A percentile compares a stretch with the other conserved stretches of the same genome.
Conservation (phyloP, 2,329 filamentous ascomycete genomes). For the Penicillium decumbens region DNA sequence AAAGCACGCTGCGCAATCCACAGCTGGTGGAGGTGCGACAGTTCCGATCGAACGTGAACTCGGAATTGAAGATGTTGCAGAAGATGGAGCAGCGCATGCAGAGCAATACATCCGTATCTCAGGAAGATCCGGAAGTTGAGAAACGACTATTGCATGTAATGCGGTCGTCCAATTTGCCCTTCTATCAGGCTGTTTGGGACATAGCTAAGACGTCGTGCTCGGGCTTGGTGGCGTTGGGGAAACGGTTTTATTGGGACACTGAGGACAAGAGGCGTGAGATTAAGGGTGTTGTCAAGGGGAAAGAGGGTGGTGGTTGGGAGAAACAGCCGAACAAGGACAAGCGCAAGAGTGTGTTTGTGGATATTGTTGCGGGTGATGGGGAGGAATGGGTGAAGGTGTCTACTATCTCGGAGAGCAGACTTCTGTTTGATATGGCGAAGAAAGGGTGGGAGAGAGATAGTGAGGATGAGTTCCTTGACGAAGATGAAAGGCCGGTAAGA, state of each 20-base stretch:
- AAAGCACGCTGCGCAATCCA: constrained; percentile 40
- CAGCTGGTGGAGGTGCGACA: constrained; percentile 49
- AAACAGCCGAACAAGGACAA: constrained; percentile 37
- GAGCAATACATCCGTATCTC: neutral
- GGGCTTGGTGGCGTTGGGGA: constrained; percentile 55
- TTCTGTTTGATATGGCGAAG: constrained; percentile 66
- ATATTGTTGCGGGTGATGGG: constrained; percentile 61
- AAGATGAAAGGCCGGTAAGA: constrained; percentile 14
- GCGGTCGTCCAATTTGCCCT: constrained; percentile 62
- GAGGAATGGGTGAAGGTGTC: constrained; percentile 65
- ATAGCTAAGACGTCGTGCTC: constrained; percentile 53
- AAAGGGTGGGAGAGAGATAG: constrained; percentile 56
- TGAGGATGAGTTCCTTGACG: constrained; percentile 42
- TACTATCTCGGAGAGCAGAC: constrained; percentile 58
- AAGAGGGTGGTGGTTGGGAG: constrained; percentile 8
- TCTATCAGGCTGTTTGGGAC: constrained; percentile 60
- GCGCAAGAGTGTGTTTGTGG: constrained; percentile 54
- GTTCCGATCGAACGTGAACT: constrained; percentile 46
- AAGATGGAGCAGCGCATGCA: constrained; percentile 36
- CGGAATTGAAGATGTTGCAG: constrained; percentile 48
- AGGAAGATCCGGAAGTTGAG: constrained; percentile 21
- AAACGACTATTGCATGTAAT: constrained; percentile 51
- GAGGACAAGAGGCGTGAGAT: neutral
- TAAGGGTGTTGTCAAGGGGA: neutral
- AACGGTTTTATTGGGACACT: constrained; percentile 50